Evolutionary conservation across 345 rosid genomes (phyloP).

Genomic region (Mallotus nudiflorus): DNA sequence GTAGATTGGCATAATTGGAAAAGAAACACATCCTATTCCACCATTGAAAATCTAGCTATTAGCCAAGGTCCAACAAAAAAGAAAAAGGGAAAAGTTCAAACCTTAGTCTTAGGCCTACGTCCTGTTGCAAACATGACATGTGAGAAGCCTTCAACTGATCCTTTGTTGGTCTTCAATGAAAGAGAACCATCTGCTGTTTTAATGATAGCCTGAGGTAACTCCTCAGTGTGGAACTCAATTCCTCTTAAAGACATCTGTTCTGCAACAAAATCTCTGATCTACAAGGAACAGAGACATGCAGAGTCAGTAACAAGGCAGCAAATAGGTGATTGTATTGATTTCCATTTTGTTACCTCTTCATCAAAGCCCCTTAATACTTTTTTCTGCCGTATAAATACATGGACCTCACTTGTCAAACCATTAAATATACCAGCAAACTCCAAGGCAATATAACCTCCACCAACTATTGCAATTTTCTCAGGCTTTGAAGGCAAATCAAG

Average conservation of each 20-base stretch:
- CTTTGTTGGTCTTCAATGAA: slow-evolving; percentile 82
- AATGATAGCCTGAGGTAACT: slow-evolving; percentile 78
- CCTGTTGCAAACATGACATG: slow-evolving; percentile 99
- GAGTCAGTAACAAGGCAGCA: neutral
- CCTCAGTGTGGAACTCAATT: slow-evolving; percentile 85
- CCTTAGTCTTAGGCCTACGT: slow-evolving; percentile 90
- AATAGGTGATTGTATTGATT: neutral
- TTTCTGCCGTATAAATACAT: slow-evolving; percentile 89
- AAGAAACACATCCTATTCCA: neutral
- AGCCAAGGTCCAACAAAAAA: neutral
- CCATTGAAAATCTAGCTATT: neutral
- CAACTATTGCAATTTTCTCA: slow-evolving; percentile 74
- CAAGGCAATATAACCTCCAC: slow-evolving; percentile 89
- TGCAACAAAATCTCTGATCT: slow-evolving; percentile 87
- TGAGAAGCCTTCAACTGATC: slow-evolving; percentile 82
- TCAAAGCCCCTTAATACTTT: slow-evolving; percentile 92
- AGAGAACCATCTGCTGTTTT: slow-evolving; percentile 77
- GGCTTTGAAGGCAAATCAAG: slow-evolving; percentile 94
- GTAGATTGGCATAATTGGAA: neutral
- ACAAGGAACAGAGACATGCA: slow-evolving; percentile 9
- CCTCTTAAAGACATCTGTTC: slow-evolving; percentile 93
- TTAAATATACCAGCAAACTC: slow-evolving; percentile 94
- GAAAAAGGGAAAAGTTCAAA: slow-evolving; percentile 25
- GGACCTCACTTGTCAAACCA: slow-evolving; percentile 79
- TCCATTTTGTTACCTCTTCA: slow-evolving; percentile 66